These are phyloP conservation scores for Vigna angularis DNA, from an alignment of 306 rosid genomes.

Conservation along the genomic window DNA sequence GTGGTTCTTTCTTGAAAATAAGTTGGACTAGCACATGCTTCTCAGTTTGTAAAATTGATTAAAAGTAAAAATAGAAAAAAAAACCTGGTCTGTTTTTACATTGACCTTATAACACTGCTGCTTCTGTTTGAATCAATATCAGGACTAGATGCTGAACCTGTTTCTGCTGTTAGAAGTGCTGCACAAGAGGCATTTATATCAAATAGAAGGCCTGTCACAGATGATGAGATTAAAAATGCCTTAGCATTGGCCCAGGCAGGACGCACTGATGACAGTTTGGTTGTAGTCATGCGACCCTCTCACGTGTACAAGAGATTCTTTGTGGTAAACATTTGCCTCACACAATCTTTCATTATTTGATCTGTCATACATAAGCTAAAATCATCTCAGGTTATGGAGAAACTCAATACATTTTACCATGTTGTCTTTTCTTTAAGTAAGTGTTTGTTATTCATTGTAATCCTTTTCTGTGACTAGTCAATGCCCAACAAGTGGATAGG, in stretches of 20 bases:
- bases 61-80: not conserved
- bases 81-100: not conserved
- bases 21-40: conserved; percentile 2
- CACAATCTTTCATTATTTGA: not conserved
- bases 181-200: conserved; percentile 47
- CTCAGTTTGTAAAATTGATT: not conserved
- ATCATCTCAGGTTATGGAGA: not conserved
- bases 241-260: conserved; percentile 56
- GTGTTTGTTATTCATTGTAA: conserved; percentile 1
- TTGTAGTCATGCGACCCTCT: conserved; percentile 64
- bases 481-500: conserved; percentile 56
- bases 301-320: conserved; percentile 75
- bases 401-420: not conserved
- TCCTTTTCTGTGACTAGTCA: conserved; percentile 44
- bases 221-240: conserved; percentile 52
- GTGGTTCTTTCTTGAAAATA: not conserved
- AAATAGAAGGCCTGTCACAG: conserved; percentile 67
- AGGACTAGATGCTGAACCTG: conserved; percentile 26
- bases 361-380: not conserved
- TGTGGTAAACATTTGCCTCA: conserved; percentile 56
- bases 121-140: conserved; percentile 24
- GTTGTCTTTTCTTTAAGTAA: not conserved
- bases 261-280: conserved; percentile 41
- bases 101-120: not conserved
- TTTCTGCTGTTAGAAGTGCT: conserved; percentile 38